These are phyloP conservation scores for Omphalotus guepiniiformis DNA, from an alignment of 768 basidiomycete species.

Conservation along the genomic window DNA sequence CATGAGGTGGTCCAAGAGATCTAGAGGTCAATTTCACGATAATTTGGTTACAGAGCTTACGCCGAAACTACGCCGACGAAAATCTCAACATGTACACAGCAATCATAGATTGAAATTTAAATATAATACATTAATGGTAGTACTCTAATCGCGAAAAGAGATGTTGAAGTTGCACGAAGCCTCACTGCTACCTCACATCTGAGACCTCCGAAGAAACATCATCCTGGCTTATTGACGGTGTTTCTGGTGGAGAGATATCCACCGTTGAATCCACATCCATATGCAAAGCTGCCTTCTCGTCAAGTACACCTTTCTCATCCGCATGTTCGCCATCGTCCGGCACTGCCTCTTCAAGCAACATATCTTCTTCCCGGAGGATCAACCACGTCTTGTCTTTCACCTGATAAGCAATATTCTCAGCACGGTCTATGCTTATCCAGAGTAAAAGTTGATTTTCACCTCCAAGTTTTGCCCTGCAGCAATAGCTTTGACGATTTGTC, in stretches of 20 bases:
- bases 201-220: neutral
- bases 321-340: constrained; percentile 38
- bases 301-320: constrained; percentile 27
- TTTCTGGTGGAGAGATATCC: neutral
- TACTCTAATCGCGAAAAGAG: too few species aligned
- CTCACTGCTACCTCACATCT: constrained; percentile 41
- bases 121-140: too few species aligned
- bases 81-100: too few species aligned
- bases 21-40: too few species aligned
- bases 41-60: too few species aligned
- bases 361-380: constrained; percentile 57
- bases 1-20: too few species aligned
- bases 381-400: constrained; percentile 58
- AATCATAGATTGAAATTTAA: too few species aligned
- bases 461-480: constrained; percentile 77
- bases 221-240: neutral
- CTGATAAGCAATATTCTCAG: constrained; percentile 30
- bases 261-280: constrained; percentile 19
- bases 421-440: too few species aligned
- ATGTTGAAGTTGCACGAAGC: too few species aligned
- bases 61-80: too few species aligned
- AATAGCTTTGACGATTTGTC: constrained; percentile 73
- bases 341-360: constrained; percentile 58
- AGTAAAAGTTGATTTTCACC: constrained; percentile 33
- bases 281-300: constrained; percentile 41